Conservation (phyloP, 305 asterid species). For the Caryopteris hybrid region DNA sequence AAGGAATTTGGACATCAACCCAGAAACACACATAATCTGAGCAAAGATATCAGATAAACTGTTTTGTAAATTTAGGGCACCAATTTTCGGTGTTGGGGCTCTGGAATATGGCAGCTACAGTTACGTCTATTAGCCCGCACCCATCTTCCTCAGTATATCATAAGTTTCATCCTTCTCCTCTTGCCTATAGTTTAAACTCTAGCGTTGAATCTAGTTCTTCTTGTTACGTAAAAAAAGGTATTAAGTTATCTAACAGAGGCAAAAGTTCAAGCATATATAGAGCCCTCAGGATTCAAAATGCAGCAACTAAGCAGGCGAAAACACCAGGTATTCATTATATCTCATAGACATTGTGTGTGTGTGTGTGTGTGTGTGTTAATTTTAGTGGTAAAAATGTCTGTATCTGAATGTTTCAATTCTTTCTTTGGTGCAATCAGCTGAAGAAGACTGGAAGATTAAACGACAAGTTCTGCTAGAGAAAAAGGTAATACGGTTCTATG, state of each 20-base stretch:
- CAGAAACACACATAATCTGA: neutral
- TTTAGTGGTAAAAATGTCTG: too few relatives aligned
- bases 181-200: slow-evolving; percentile 21
- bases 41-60: neutral
- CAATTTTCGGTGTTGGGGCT: neutral
- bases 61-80: neutral
- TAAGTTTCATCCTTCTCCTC: slow-evolving; percentile 31
- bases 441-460: slow-evolving; percentile 81
- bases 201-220: slow-evolving; percentile 20
- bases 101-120: too few relatives aligned
- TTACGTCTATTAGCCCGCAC: slow-evolving; percentile 44
- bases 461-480: slow-evolving; percentile 62
- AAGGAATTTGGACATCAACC: slow-evolving; percentile 4
- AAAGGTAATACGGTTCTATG: slow-evolving; percentile 35
- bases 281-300: slow-evolving; percentile 41
- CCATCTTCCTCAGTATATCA: slow-evolving; percentile 31
- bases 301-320: slow-evolving; percentile 75
- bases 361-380: neutral
- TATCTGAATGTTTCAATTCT: slow-evolving; percentile 16
- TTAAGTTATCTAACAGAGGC: slow-evolving; percentile 28
- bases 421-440: slow-evolving; percentile 59
- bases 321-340: slow-evolving; percentile 56
- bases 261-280: slow-evolving; percentile 18
- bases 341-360: neutral
- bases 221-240: slow-evolving; percentile 20